phyloP scores from a whole-genome alignment of 2,329 filamentous ascomycete species.

The Fusarium anthophilum region DNA sequence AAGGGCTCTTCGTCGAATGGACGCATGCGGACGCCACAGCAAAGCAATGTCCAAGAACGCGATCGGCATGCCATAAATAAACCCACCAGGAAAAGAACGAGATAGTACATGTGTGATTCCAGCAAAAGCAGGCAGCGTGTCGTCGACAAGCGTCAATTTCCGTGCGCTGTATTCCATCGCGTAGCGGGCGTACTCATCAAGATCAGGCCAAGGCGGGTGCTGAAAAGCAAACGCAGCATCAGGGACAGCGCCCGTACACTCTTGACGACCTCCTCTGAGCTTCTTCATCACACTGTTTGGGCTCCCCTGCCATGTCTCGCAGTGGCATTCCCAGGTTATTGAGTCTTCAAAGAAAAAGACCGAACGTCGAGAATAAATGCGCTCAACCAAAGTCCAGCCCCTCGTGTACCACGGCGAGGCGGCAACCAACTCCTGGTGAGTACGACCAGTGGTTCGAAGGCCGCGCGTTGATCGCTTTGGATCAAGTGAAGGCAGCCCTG shows the following conservation, averaged over 20 bases:
- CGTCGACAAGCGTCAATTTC: conserved; percentile 52
- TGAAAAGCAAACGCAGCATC: conserved; percentile 50
- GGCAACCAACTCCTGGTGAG: conserved; percentile 52
- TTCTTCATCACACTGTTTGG: conserved; percentile 46
- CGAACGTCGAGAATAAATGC: conserved; percentile 53
- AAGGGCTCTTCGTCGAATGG: conserved; percentile 51
- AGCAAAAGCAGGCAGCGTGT: conserved; percentile 54
- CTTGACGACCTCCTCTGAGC: conserved; percentile 44
- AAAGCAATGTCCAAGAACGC: conserved; percentile 57
- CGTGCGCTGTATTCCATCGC: conserved; percentile 55
- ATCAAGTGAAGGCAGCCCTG: conserved; percentile 51
- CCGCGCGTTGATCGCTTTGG: conserved; percentile 45
- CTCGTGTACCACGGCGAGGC: conserved; percentile 52
- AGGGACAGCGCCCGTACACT: conserved; percentile 47
- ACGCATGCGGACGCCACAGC: conserved; percentile 56
- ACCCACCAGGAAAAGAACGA: conserved; percentile 53
- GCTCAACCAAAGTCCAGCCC: conserved; percentile 57
- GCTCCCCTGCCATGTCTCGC: conserved; percentile 53
- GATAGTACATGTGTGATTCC: conserved; percentile 56
- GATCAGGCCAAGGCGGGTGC: conserved; percentile 56
- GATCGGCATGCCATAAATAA: conserved; percentile 57
- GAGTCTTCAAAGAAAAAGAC: conserved; percentile 56
- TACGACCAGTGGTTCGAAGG: conserved; percentile 39
- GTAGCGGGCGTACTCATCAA: conserved; percentile 57
- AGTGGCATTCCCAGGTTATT: conserved; percentile 58